A percentile compares a stretch with the other conserved stretches of the same genome.
Evolutionary conservation across 75 land plant species (phyloP).

Genomic region (Cryptomeria japonica): DNA sequence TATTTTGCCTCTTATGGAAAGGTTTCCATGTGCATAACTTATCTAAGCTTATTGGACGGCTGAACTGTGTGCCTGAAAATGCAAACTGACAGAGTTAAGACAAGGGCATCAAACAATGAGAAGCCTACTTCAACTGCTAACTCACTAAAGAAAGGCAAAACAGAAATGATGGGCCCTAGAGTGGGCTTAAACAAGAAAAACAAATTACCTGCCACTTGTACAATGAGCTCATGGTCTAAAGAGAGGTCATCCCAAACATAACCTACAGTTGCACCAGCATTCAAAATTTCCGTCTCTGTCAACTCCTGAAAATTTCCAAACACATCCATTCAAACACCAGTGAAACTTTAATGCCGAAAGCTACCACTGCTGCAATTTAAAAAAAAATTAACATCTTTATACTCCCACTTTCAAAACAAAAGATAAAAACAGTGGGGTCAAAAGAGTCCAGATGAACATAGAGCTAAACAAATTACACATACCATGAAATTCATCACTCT

Average conservation of each 20-base stretch:
- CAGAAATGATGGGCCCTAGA: neutral
- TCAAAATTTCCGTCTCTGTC: constrained; percentile 36
- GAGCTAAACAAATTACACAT: neutral
- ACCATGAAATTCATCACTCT: neutral
- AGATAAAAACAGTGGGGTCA: neutral
- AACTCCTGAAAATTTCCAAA: constrained; percentile 34
- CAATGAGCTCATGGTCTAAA: constrained; percentile 76
- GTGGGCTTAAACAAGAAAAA: neutral
- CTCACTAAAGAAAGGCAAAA: neutral
- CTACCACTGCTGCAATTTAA: neutral
- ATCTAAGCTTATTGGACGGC: constrained; percentile 75
- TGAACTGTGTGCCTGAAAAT: constrained; percentile 47
- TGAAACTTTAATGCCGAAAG: neutral
- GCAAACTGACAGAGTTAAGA: neutral
- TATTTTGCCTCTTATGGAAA: constrained; percentile 45
- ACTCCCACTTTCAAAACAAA: neutral
- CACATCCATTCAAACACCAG: neutral
- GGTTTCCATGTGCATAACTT: constrained; percentile 76
- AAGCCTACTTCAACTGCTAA: neutral
- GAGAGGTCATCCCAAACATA: constrained; percentile 92
- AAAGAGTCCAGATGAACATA: neutral
- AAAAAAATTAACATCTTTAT: neutral
- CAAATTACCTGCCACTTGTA: constrained; percentile 58
- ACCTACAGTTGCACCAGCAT: constrained; percentile 47
- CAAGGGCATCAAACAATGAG: neutral